Base-by-base conservation (phyloP, 2,329 filamentous ascomycete genomes). In the Nigrospora osmanthi region DNA sequence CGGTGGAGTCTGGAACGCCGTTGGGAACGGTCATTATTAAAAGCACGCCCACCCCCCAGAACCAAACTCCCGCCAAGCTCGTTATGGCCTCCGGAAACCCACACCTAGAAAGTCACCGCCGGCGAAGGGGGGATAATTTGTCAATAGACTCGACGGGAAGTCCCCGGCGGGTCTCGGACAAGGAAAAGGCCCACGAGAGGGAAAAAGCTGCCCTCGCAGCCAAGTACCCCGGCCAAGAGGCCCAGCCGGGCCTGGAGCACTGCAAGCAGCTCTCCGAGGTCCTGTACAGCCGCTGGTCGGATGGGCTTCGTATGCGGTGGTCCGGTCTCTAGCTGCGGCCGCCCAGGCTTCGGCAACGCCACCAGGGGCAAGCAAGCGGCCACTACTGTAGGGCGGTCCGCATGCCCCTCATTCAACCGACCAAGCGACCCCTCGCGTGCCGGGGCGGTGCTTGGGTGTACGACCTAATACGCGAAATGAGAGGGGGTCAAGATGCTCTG, bases 231-330 rank as follows among this genome's bases (percentile, higher is more conserved):
- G 76, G 76, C 2, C 71, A 73, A 35, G 68, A 75, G 43, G 59
- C 75, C 2, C 66, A 67, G 39, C 76, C 81, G 1, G 91, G 89
- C 2, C 91, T 96, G 87, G 90, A 96, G 64, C 91, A 96, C 65
- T 87, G 85, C 52, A 88, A 89, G 59, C 81, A 95, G 60, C 73
- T 97, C 34, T 88, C 87, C 1, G 89, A 96, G 62, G 87, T 95
- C 16, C 76, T 98, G 16, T 97, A 96, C 66, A 81, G 83, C 14
- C 80, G 91, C 37, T 98, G 93, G 93, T 81, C 84, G 3, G 87
- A 94, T 47, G 89, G 89, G 2, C 69, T 97, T 55, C 81, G 83
- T 51, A 75, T 79, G 44, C 73, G 85, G 45, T 90, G 85, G 85
- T 74, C 38, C 10, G 40, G 35, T 16, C 40, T 42, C 19, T 42